phyloP scores from a whole-genome alignment of 768 basidiomycete genomes.

The Rhodotorula paludigena region DNA sequence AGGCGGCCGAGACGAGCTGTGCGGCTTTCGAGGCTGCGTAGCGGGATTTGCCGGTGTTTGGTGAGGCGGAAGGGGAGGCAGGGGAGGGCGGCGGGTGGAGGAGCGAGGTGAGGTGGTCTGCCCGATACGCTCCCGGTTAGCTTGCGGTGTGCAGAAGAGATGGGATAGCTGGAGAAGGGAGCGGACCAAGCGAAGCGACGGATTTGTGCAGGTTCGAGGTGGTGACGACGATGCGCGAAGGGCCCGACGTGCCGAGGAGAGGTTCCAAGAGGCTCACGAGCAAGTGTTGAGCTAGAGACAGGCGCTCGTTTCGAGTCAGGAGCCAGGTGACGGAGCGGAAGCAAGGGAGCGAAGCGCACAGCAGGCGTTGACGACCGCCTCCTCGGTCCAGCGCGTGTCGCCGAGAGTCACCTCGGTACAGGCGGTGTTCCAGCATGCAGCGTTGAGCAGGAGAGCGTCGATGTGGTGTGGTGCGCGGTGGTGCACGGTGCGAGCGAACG shows the following conservation, averaged over 20 bases:
- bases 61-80: too few species aligned
- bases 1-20: neutral
- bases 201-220: conserved; percentile 9
- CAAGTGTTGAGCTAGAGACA: conserved; percentile 9
- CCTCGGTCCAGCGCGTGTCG: neutral
- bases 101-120: neutral
- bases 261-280: conserved; percentile 2
- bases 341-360: neutral
- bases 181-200: neutral
- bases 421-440: conserved; percentile 8
- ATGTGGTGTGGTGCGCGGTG: neutral
- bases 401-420: neutral
- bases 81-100: neutral
- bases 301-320: neutral
- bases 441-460: conserved; percentile 22
- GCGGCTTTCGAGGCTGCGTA: conserved; percentile 25
- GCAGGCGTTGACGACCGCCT: conserved; percentile 24
- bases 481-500: neutral
- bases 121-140: neutral
- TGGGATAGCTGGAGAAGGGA: neutral
- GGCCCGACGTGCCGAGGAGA: neutral
- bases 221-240: conserved; percentile 18
- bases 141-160: neutral
- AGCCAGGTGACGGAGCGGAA: too few species aligned
- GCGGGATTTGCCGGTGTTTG: conserved; percentile 1